Evolutionary conservation across 176 grass and related monocot genomes (phyloP).

Genomic region (Hyparrhenia diplandra): DNA sequence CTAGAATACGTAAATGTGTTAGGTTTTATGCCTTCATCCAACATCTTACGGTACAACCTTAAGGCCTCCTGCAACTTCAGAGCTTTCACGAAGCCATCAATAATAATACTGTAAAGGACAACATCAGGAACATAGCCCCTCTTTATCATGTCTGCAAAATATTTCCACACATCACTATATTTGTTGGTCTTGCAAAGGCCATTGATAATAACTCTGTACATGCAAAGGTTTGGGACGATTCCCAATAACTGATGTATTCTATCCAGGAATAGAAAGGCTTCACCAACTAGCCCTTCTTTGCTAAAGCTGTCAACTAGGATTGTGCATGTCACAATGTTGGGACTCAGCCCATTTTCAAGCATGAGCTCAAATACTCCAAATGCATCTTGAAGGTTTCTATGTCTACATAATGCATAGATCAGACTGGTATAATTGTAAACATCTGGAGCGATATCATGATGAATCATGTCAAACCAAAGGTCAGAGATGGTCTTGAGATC

Average conservation of each 20-base stretch:
- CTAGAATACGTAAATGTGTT: slow-evolving; percentile 58
- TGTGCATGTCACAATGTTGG: slow-evolving; percentile 70
- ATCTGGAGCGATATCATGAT: slow-evolving; percentile 44
- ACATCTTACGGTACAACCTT: slow-evolving; percentile 42
- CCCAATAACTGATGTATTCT: slow-evolving; percentile 36
- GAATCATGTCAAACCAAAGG: slow-evolving; percentile 57
- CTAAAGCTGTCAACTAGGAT: slow-evolving; percentile 55
- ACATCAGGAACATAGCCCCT: slow-evolving; percentile 56
- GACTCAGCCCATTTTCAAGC: slow-evolving; percentile 48
- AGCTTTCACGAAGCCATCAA: slow-evolving; percentile 64
- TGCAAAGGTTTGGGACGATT: slow-evolving; percentile 59
- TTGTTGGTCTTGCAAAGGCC: slow-evolving; percentile 55
- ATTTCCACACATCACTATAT: slow-evolving; percentile 29
- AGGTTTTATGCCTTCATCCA: slow-evolving; percentile 36
- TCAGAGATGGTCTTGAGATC: slow-evolving; percentile 38
- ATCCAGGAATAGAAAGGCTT: slow-evolving; percentile 61
- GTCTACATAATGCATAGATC: slow-evolving; percentile 50
- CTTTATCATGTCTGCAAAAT: slow-evolving; percentile 75
- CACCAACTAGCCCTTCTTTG: slow-evolving; percentile 45
- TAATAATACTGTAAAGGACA: slow-evolving; percentile 58
- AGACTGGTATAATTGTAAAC: slow-evolving; percentile 63
- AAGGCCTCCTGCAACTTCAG: slow-evolving; percentile 50
- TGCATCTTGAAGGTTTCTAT: slow-evolving; percentile 57
- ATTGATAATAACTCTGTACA: slow-evolving; percentile 65
- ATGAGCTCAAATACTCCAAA: slow-evolving; percentile 56